These are phyloP conservation scores for Colletotrichum tofieldiae DNA, from an alignment of 2,329 filamentous ascomycete species.

Conservation along the genomic window DNA sequence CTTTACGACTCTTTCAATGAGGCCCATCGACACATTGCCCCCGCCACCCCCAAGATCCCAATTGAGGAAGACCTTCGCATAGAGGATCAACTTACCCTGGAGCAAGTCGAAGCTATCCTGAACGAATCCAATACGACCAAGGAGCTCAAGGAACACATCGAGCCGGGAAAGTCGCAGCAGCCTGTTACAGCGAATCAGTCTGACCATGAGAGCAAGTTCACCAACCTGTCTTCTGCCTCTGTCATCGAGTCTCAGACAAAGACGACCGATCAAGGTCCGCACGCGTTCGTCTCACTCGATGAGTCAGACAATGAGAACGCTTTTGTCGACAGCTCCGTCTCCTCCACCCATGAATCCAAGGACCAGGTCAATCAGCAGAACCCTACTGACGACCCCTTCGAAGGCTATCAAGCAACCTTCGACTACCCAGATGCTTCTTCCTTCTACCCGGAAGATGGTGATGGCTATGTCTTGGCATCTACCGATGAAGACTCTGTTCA, in stretches of 20 bases:
- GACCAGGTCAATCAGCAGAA: background rate
- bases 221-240: constrained; percentile 6
- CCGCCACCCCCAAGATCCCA: constrained; percentile 13
- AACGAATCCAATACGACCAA: constrained; percentile 2
- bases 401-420: constrained; percentile 3
- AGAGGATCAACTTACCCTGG: constrained; percentile 10
- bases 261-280: constrained; percentile 5
- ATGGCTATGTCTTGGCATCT: background rate
- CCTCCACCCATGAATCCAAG: constrained; percentile 8
- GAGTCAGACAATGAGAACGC: constrained; percentile 24
- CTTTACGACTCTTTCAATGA: constrained; percentile 40
- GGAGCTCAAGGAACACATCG: background rate
- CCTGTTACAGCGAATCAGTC: background rate
- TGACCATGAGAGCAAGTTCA: constrained; percentile 4
- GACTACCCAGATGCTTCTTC: constrained; percentile 31
- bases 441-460: constrained; percentile 37
- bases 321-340: constrained; percentile 25
- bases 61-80: constrained; percentile 16
- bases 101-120: constrained; percentile 36
- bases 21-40: constrained; percentile 40
- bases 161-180: background rate
- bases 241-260: constrained; percentile 10
- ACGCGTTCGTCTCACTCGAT: background rate
- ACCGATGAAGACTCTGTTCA: background rate
- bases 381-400: constrained; percentile 6